Conservation (phyloP, 2,329 filamentous ascomycete species). For the Ophiostoma piceae region DNA sequence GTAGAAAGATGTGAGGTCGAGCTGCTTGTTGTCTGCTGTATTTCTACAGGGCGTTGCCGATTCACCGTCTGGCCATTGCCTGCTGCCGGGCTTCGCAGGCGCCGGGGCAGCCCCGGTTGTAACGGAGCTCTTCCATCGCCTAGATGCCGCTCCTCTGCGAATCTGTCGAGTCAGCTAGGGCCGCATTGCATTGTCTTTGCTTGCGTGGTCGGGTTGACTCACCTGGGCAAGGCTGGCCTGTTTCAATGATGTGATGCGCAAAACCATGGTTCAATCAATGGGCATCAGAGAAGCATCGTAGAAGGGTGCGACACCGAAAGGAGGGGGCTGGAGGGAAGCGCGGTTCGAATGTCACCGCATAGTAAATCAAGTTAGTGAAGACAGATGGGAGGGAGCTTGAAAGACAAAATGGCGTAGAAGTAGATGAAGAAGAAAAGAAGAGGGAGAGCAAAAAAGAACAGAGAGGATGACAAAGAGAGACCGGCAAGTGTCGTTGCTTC, state of each 20-base stretch:
- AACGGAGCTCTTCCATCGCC: conserved; percentile 22
- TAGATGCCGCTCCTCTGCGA: conserved; percentile 20
- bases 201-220: neutral
- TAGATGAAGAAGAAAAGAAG: neutral
- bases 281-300: conserved; percentile 20
- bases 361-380: neutral
- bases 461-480: neutral
- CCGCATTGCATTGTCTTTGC: conserved; percentile 16
- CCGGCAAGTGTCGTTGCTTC: neutral
- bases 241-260: conserved; percentile 38
- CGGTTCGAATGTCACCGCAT: conserved; percentile 7
- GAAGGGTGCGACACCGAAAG: neutral
- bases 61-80: neutral
- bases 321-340: neutral
- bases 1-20: conserved; percentile 32
- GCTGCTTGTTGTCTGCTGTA: conserved; percentile 1
- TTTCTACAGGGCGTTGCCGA: neutral
- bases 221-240: conserved; percentile 38
- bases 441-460: neutral
- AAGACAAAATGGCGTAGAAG: neutral
- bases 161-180: conserved; percentile 17
- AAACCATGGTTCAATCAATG: conserved; percentile 36
- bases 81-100: neutral
- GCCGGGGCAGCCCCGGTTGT: conserved; percentile 13
- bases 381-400: neutral